These are phyloP conservation scores for Cyclostephanos invisitatus DNA, from an alignment of 108 stramenopile genomes.

Conservation along the genomic window DNA sequence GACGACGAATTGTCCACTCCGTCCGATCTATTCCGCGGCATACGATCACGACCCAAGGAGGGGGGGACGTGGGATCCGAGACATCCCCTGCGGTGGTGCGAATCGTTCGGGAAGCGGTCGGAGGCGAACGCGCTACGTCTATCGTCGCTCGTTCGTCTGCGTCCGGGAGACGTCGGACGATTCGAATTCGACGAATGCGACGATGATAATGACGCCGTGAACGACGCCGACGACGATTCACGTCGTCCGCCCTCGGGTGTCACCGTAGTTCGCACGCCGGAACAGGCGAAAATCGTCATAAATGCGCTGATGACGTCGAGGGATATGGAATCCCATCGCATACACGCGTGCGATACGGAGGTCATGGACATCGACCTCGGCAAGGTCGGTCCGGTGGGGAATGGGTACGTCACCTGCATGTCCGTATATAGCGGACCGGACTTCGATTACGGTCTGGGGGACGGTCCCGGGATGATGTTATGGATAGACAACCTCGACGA, in stretches of 20 bases:
- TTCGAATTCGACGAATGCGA: constrained; percentile 51
- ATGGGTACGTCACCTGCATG: constrained; percentile 95
- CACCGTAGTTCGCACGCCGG: constrained; percentile 72
- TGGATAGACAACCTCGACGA: constrained; percentile 95
- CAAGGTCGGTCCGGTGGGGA: constrained; percentile 88
- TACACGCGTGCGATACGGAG: constrained; percentile 97
- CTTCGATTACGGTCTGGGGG: constrained; percentile 89
- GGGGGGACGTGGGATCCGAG: constrained; percentile 70
- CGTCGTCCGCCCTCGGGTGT: constrained; percentile 2
- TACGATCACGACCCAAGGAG: constrained; percentile 20
- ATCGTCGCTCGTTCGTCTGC: constrained; percentile 41
- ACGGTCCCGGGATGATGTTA: constrained; percentile 72
- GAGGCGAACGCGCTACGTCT: constrained; percentile 41
- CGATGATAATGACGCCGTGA: too few relatives aligned
- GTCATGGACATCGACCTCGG: constrained; percentile 94
- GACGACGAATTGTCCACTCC: background rate
- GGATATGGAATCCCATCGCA: constrained; percentile 35
- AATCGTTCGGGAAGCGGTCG: constrained; percentile 69
- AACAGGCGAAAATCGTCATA: constrained; percentile 72
- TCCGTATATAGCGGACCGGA: constrained; percentile 90
- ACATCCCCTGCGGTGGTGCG: constrained; percentile 64
- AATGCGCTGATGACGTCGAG: constrained; percentile 43
- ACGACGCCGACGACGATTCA: constrained; percentile 1
- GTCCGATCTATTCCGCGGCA: constrained; percentile 1
- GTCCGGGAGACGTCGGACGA: constrained; percentile 75